Evolutionary conservation across 179 eudicot species (phyloP).

Genomic region (Beta macrorhiza): DNA sequence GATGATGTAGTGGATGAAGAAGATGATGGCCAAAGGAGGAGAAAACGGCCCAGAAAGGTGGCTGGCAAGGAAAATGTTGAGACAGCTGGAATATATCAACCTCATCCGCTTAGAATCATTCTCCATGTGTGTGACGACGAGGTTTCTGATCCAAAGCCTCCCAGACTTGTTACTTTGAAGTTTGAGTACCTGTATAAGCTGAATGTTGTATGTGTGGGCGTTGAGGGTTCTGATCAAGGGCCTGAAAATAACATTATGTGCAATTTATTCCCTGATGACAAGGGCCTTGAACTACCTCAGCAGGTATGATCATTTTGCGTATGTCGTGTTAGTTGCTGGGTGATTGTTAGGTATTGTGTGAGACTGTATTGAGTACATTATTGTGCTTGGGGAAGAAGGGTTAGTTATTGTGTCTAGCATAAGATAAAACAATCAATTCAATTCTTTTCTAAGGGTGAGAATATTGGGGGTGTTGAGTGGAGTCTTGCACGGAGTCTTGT

Average conservation of each 20-base stretch:
- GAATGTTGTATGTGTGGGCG: slow-evolving; percentile 84
- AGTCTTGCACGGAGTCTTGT: too few species aligned
- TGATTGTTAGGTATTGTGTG: slow-evolving; percentile 18
- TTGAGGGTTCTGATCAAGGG: slow-evolving; percentile 71
- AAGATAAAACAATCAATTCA: too few species aligned
- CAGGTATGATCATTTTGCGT: slow-evolving; percentile 47
- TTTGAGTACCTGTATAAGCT: slow-evolving; percentile 80
- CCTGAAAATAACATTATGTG: slow-evolving; percentile 68
- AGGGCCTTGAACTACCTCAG: slow-evolving; percentile 86
- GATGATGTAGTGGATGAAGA: slow-evolving; percentile 90
- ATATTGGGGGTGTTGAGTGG: too few species aligned
- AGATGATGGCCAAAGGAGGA: slow-evolving; percentile 91
- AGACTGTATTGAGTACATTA: not conserved
- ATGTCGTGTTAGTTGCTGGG: slow-evolving; percentile 1
- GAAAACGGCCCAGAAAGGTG: slow-evolving; percentile 79
- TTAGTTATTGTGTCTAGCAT: too few species aligned
- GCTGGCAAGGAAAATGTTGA: slow-evolving; percentile 66
- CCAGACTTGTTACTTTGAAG: slow-evolving; percentile 70
- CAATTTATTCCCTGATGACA: slow-evolving; percentile 89
- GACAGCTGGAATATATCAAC: slow-evolving; percentile 63
- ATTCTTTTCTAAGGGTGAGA: too few species aligned
- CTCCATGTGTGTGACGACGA: slow-evolving; percentile 53
- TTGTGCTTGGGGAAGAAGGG: not conserved
- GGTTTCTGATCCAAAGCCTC: slow-evolving; percentile 46
- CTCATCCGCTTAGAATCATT: slow-evolving; percentile 74